Percentiles rank a stretch among this genome's conserved stretches.
phyloP scores from a whole-genome alignment of 2,329 filamentous ascomycete genomes.

The Talaromyces sp. region DNA sequence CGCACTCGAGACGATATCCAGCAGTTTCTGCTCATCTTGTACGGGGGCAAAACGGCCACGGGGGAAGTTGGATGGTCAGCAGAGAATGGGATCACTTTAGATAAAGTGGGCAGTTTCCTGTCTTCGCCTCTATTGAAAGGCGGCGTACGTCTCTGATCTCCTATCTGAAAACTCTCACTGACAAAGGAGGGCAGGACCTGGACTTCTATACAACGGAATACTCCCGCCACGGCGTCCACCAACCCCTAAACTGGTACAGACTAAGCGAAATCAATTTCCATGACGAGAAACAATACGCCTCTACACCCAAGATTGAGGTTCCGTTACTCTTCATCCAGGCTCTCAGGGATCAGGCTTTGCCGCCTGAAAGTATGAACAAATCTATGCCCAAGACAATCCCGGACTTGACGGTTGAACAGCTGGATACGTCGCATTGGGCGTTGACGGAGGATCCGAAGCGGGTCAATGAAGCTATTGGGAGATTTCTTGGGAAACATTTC shows the following conservation, averaged over 20 bases:
- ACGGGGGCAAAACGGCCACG: conserved; percentile 59
- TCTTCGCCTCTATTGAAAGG: conserved; percentile 58
- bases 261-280: conserved; percentile 67
- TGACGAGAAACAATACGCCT: conserved; percentile 58
- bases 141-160: conserved; percentile 44
- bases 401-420: conserved; percentile 61
- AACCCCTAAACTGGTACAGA: conserved; percentile 87
- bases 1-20: conserved; percentile 60
- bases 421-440: conserved; percentile 76
- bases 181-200: conserved; percentile 51
- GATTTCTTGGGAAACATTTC: conserved; percentile 62
- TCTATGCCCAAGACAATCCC: conserved; percentile 68
- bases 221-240: conserved; percentile 66
- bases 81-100: conserved; percentile 60
- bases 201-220: conserved; percentile 75
- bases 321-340: conserved; percentile 75
- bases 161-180: neutral
- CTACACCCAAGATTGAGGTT: conserved; percentile 47
- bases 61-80: conserved; percentile 58
- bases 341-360: conserved; percentile 66
- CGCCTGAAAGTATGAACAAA: conserved; percentile 60
- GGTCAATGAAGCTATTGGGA: conserved; percentile 64
- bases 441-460: conserved; percentile 68
- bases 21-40: conserved; percentile 67
- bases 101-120: conserved; percentile 57